Conservation (phyloP, 805 yeast species). For the Yamadazyma insecticola region DNA sequence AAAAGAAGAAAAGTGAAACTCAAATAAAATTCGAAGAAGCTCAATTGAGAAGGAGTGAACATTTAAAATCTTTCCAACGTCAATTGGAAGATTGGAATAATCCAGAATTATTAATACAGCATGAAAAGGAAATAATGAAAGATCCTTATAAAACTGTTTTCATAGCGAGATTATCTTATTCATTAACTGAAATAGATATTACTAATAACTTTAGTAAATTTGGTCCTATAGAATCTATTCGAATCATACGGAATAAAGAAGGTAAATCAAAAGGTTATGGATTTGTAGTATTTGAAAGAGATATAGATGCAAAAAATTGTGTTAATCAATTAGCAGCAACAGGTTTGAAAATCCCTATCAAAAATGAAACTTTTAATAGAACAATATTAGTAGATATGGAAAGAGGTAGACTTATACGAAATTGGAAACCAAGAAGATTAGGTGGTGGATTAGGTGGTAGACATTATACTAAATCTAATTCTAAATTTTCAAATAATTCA, state of each 20-base stretch:
- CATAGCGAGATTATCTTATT: slow-evolving; percentile 66
- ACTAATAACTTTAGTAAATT: slow-evolving; percentile 55
- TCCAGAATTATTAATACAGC: slow-evolving; percentile 22
- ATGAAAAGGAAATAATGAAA: slow-evolving; percentile 25
- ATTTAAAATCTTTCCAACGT: slow-evolving; percentile 13
- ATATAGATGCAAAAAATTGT: slow-evolving; percentile 58
- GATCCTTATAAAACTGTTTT: slow-evolving; percentile 81
- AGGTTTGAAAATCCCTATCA: slow-evolving; percentile 24
- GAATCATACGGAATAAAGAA: slow-evolving; percentile 30
- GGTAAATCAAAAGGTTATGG: slow-evolving; percentile 78
- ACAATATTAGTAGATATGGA: slow-evolving; percentile 67
- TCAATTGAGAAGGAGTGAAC: slow-evolving; percentile 7
- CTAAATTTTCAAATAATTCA: slow-evolving; percentile 16
- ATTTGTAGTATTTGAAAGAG: slow-evolving; percentile 64
- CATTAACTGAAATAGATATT: slow-evolving; percentile 62
- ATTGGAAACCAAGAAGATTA: slow-evolving; percentile 69
- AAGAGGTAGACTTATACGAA: slow-evolving; percentile 58
- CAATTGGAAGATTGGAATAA: slow-evolving; percentile 31
- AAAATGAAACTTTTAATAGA: slow-evolving; percentile 38
- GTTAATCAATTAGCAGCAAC: slow-evolving; percentile 49
- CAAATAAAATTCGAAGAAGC: slow-evolving; percentile 3
- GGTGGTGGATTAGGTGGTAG: slow-evolving; percentile 96
- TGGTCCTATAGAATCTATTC: slow-evolving; percentile 64
- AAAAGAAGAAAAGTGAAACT: background rate
- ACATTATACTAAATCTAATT: slow-evolving; percentile 44